Conservation (phyloP, 768 basidiomycete species). For the Lentinula edodes region DNA sequence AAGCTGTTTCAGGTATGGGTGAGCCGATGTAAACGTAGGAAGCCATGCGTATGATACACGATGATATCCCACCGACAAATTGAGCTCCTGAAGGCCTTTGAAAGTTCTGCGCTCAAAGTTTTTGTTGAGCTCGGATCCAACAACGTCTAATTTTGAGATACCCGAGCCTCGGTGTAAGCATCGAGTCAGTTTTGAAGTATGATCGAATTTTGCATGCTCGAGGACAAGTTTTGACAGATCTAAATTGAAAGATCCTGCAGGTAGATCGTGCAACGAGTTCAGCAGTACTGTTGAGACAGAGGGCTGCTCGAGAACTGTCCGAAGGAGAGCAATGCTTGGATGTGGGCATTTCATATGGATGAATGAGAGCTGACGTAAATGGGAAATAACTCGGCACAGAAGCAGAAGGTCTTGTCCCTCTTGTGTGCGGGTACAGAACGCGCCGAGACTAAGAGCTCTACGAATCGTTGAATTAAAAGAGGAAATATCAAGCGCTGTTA, state of each 20-base stretch:
- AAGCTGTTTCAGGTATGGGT: background rate
- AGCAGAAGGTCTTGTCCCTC: background rate
- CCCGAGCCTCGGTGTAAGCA: background rate
- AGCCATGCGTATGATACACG: background rate
- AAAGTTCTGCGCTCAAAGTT: background rate
- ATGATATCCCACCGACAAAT: background rate
- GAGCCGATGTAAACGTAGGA: background rate
- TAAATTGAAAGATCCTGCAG: background rate
- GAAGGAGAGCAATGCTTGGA: background rate
- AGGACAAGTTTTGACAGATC: background rate
- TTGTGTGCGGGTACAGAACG: background rate
- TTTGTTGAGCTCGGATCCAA: background rate
- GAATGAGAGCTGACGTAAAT: background rate
- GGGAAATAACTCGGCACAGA: background rate
- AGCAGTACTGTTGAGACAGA: background rate
- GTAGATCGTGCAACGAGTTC: background rate
- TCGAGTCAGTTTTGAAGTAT: background rate
- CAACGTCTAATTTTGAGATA: background rate
- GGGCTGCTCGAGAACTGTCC: background rate
- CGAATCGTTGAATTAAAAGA: too few relatives aligned
- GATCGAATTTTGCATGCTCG: background rate
- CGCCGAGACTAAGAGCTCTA: background rate
- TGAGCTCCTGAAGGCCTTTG: background rate
- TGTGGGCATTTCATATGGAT: background rate
- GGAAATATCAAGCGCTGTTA: too few relatives aligned